Conservation (phyloP, 192 early-diverging fungal species). For the Lunasporangiospora selenospora region DNA sequence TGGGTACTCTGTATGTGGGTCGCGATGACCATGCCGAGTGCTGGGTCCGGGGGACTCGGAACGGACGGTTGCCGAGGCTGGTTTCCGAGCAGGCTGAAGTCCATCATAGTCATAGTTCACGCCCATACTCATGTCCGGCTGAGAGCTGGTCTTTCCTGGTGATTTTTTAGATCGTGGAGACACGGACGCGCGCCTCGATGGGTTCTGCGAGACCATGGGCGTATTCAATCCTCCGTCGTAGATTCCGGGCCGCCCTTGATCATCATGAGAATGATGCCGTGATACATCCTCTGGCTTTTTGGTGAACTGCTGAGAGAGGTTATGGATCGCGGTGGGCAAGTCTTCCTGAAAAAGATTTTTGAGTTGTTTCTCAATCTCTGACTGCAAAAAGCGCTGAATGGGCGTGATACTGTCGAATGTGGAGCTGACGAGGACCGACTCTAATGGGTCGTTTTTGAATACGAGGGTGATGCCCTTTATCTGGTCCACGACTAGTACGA, state of each 20-base stretch:
- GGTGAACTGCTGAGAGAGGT: constrained; percentile 77
- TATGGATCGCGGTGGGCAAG: constrained; percentile 92
- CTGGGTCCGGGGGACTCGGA: constrained; percentile 40
- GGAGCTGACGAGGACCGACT: constrained; percentile 92
- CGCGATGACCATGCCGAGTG: constrained; percentile 30
- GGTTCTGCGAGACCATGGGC: constrained; percentile 20
- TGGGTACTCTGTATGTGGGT: constrained; percentile 41
- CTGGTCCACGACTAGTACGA: constrained; percentile 94
- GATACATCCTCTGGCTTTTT: constrained; percentile 50
- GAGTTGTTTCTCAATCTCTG: constrained; percentile 89
- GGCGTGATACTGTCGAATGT: constrained; percentile 95
- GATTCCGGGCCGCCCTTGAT: constrained; percentile 26
- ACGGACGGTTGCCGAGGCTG: constrained; percentile 44
- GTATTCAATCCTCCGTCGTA: constrained; percentile 40
- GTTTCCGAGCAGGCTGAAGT: constrained; percentile 14
- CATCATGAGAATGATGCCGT: constrained; percentile 30
- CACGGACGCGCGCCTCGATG: constrained; percentile 31
- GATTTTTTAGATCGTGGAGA: constrained; percentile 18
- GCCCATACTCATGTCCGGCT: constrained; percentile 19
- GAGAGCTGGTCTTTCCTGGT: constrained; percentile 22
- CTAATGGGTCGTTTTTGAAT: constrained; percentile 97
- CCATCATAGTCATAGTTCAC: constrained; percentile 27
- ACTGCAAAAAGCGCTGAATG: constrained; percentile 87
- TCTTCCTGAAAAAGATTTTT: constrained; percentile 93
- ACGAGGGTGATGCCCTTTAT: constrained; percentile 94